Evolutionary conservation across 306 rosid species (phyloP), one percentile per base, ranked within the genome.

Genomic region (Cucurbita moschata): DNA sequence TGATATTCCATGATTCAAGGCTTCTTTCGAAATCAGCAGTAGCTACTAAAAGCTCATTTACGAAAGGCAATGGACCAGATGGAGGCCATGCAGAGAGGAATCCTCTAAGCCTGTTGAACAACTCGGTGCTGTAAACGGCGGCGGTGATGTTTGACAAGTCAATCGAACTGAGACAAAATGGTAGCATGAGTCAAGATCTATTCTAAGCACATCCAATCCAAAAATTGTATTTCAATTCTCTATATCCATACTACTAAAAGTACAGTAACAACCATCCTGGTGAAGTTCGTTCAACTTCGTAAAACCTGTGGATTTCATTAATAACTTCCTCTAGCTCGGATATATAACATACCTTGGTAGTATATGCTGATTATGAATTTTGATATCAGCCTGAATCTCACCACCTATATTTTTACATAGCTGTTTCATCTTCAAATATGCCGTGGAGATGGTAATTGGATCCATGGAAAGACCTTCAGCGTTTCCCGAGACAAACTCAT

Each of bases 1-100:
- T 85, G 86, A 94, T 89, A 69, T 82, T 85, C 96, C 97, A 90
- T 63, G 84, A 87, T 71, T 87, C 96, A 54, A 94, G 90, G 83
- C 88, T 86, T 81, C 98, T 88, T 83, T 94, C 97, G 82, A 94
- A 94, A 75, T 94, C 97, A 59, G 95, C 95, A 59, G 85, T 72
- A 70, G 95, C 96, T 71, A 89, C 79, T 53, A 94, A 75, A 82
- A 94, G 95, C 68, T 94, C 97, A 82, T 89, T 90, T 56, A 94
- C 87, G 76, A 89, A 91, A 44, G 87, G 72, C 71, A 84, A 87
- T 43, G 98, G 98, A 80, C 95, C 77, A 23, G 98, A 87, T 38
- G 98, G 98, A 69, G 98, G 98, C 90, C 88, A 89, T 59, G 95
- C 85, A 77, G 96, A 75, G 77, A 90, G 97, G 79, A 94, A 90